These are phyloP conservation scores for Phytophthora agathidicida DNA, from an alignment of 352 stramenopile species.

Conservation along the genomic window DNA sequence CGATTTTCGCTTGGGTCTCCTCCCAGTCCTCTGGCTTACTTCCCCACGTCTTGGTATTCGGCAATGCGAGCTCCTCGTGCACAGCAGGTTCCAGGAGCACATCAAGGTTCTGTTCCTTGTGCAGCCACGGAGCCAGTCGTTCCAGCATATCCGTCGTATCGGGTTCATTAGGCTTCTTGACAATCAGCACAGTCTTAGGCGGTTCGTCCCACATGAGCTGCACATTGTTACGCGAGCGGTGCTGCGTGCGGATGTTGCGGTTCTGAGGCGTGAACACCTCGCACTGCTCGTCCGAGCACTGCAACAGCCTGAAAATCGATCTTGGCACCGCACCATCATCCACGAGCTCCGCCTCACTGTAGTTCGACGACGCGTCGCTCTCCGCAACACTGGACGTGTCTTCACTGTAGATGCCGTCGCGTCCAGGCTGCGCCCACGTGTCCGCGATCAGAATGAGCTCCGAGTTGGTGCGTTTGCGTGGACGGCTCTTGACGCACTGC, in stretches of 20 bases:
- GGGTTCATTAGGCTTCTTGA: constrained; percentile 90
- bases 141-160: constrained; percentile 76
- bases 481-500: constrained; percentile 57
- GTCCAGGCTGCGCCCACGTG: constrained; percentile 68
- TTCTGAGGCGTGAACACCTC: constrained; percentile 89
- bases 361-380: constrained; percentile 57
- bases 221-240: constrained; percentile 87
- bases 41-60: constrained; percentile 67
- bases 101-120: constrained; percentile 72
- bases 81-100: constrained; percentile 80
- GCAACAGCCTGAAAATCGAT: constrained; percentile 77
- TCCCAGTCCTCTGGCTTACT: constrained; percentile 63
- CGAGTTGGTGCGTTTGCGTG: constrained; percentile 79
- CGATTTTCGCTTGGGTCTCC: constrained; percentile 78
- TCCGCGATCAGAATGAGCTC: constrained; percentile 85
- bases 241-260: constrained; percentile 85
- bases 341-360: constrained; percentile 46
- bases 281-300: constrained; percentile 90
- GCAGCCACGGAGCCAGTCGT: constrained; percentile 70
- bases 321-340: constrained; percentile 34
- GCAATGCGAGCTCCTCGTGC: constrained; percentile 65
- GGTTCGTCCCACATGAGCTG: constrained; percentile 90
- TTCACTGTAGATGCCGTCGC: constrained; percentile 77
- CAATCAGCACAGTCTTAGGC: constrained; percentile 81
- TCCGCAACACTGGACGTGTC: constrained; percentile 53